Percentiles rank a stretch among this genome's conserved stretches.
These are phyloP conservation scores for Blastobotrys chiropterorum DNA, from an alignment of 805 yeast species.

Conservation along the genomic window DNA sequence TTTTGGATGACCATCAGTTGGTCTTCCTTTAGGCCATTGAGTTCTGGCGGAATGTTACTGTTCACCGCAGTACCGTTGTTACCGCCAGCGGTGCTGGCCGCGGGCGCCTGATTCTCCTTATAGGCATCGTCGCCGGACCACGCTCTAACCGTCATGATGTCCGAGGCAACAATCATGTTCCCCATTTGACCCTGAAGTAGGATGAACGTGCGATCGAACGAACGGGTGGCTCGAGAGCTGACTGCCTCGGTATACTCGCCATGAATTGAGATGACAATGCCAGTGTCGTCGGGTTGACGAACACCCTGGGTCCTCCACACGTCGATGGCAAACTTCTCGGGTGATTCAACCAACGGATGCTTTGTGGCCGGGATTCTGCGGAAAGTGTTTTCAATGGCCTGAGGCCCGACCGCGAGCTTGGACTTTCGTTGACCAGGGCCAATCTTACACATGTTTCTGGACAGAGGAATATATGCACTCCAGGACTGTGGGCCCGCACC, in stretches of 20 bases:
- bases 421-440: slow-evolving; percentile 45
- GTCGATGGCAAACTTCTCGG: slow-evolving; percentile 70
- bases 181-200: slow-evolving; percentile 64
- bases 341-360: slow-evolving; percentile 60
- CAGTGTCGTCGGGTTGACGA: slow-evolving; percentile 62
- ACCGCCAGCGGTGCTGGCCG: slow-evolving; percentile 11
- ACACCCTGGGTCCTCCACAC: slow-evolving; percentile 42
- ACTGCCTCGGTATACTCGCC: slow-evolving; percentile 69
- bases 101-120: slow-evolving; percentile 30
- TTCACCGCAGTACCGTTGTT: slow-evolving; percentile 9
- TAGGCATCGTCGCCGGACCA: slow-evolving; percentile 53
- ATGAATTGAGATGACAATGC: slow-evolving; percentile 73
- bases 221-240: slow-evolving; percentile 40
- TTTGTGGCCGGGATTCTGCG: slow-evolving; percentile 67
- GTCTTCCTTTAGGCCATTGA: slow-evolving; percentile 38
- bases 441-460: slow-evolving; percentile 70
- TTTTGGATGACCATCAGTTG: slow-evolving; percentile 63
- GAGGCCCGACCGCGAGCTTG: slow-evolving; percentile 63
- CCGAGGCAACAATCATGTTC: slow-evolving; percentile 78
- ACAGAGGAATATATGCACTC: slow-evolving; percentile 52
- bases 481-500: slow-evolving; percentile 18
- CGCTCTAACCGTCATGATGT: slow-evolving; percentile 63
- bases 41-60: slow-evolving; percentile 14
- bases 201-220: slow-evolving; percentile 83
- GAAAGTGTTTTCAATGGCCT: slow-evolving; percentile 56